Percentiles rank a stretch among this genome's conserved stretches.
These are phyloP conservation scores for Pharnaceum exiguum DNA, from an alignment of 148 eudicot species.

Conservation along the genomic window DNA sequence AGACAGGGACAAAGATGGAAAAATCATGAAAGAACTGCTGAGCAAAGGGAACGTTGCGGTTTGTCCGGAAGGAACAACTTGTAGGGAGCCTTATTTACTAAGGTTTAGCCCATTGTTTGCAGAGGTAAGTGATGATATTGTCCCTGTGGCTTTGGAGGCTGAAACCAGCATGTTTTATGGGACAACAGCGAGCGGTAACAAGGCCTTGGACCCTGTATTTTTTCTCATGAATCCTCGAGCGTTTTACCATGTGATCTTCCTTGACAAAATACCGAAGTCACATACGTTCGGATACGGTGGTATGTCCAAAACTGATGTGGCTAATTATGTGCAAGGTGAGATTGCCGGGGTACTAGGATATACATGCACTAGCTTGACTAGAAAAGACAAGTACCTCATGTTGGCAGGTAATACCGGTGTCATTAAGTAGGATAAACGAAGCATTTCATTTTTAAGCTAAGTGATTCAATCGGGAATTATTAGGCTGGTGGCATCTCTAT, in stretches of 20 bases:
- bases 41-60: constrained; percentile 11
- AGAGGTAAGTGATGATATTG: constrained; percentile 30
- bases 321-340: constrained; percentile 31
- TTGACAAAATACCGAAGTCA: constrained; percentile 22
- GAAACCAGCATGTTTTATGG: constrained; percentile 33
- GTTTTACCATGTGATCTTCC: constrained; percentile 35
- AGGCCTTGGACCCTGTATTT: constrained; percentile 37
- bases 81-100: constrained; percentile 27
- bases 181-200: constrained; percentile 44
- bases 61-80: constrained; percentile 31
- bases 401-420: constrained; percentile 23
- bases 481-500: too few species aligned
- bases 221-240: constrained; percentile 43
- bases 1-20: constrained; percentile 13
- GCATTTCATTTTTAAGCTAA: too few species aligned
- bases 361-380: constrained; percentile 28
- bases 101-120: constrained; percentile 37
- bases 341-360: constrained; percentile 22
- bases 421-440: too few species aligned
- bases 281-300: constrained; percentile 28
- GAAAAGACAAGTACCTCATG: constrained; percentile 26
- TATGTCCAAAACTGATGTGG: constrained; percentile 28
- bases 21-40: constrained; percentile 9
- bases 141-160: constrained; percentile 27
- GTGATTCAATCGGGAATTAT: too few species aligned